Conservation (phyloP, 2,329 filamentous ascomycete species). For the Myriosclerotinia curreyana region DNA sequence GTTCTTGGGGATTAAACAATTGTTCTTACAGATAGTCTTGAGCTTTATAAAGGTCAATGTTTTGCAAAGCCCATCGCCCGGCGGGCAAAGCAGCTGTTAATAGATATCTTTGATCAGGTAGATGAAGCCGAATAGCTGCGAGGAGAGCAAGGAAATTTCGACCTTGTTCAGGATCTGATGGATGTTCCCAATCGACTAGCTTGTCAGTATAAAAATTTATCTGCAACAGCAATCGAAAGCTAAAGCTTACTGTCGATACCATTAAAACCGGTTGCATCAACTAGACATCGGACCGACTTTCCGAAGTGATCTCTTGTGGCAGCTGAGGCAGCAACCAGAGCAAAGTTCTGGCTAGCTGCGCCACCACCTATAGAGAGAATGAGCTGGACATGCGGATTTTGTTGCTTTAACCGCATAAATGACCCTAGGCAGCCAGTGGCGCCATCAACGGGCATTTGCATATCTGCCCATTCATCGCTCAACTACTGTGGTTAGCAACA, state of each 20-base stretch:
- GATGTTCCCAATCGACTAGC: constrained; percentile 78
- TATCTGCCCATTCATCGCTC: constrained; percentile 76
- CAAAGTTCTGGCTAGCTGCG: constrained; percentile 62
- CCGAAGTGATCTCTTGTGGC: constrained; percentile 66
- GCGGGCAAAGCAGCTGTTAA: constrained; percentile 72
- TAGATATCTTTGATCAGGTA: constrained; percentile 67
- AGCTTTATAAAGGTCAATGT: constrained; percentile 64
- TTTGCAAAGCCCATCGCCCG: constrained; percentile 60
- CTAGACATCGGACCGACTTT: constrained; percentile 60
- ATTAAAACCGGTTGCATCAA: constrained; percentile 68
- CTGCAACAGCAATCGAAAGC: background rate
- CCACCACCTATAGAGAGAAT: constrained; percentile 74
- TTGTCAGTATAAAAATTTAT: constrained; percentile 1
- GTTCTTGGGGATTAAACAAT: background rate
- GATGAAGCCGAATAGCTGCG: constrained; percentile 59
- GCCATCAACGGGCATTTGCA: constrained; percentile 68
- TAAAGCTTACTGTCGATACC: constrained; percentile 67
- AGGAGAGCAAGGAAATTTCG: constrained; percentile 68
- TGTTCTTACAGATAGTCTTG: constrained; percentile 53
- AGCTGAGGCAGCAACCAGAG: constrained; percentile 60
- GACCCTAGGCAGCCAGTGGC: constrained; percentile 69
- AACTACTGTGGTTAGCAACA: constrained; percentile 49
- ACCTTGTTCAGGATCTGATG: constrained; percentile 62
- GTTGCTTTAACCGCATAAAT: constrained; percentile 68
- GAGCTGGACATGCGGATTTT: constrained; percentile 69